Percentiles rank a stretch among this genome's conserved stretches.
phyloP scores from a whole-genome alignment of 139 green algal species.

The Tetraselmis striata region DNA sequence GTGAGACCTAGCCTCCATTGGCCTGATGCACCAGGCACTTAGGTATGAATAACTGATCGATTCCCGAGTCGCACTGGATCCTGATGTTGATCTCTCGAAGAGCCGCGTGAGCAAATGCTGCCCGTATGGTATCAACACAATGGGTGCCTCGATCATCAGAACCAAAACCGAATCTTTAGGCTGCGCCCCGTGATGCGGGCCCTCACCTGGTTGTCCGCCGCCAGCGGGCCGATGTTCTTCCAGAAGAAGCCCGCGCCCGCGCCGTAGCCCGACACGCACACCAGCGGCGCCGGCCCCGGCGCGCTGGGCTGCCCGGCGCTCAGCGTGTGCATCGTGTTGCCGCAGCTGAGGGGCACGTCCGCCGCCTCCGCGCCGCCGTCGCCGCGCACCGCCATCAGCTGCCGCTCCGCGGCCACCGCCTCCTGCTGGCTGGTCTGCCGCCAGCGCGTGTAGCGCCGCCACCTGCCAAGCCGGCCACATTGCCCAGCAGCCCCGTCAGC shows the following conservation, averaged over 20 bases:
- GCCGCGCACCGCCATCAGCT: slow-evolving; percentile 27
- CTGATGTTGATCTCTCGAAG: not conserved
- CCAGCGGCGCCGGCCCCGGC: slow-evolving; percentile 35
- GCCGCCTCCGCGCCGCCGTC: not conserved
- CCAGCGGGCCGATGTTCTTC: slow-evolving; percentile 8
- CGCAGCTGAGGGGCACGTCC: not conserved
- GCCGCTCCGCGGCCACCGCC: slow-evolving; percentile 28
- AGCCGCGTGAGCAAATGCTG: slow-evolving; percentile 5
- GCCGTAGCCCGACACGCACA: slow-evolving; percentile 67
- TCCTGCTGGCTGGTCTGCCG: slow-evolving; percentile 41
- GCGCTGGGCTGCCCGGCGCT: slow-evolving; percentile 14
- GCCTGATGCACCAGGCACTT: too few relatives aligned
- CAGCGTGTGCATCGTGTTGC: slow-evolving; percentile 53
- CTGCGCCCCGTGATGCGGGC: not conserved
- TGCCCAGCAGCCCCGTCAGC: too few relatives aligned
- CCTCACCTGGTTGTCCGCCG: not conserved
- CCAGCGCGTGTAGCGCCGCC: slow-evolving; percentile 31
- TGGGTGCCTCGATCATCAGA: not conserved
- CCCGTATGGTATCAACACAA: not conserved
- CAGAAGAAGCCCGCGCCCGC: slow-evolving; percentile 58
- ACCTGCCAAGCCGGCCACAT: too few relatives aligned
- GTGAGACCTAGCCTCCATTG: too few relatives aligned
- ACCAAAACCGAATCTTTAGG: not conserved
- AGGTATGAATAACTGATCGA: too few relatives aligned
- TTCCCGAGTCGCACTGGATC: too few relatives aligned